A percentile compares a stretch with the other conserved stretches of the same genome.
These are phyloP conservation scores for Penicillium diatomitis DNA, from an alignment of 495 filamentous ascomycete species.

Conservation along the genomic window DNA sequence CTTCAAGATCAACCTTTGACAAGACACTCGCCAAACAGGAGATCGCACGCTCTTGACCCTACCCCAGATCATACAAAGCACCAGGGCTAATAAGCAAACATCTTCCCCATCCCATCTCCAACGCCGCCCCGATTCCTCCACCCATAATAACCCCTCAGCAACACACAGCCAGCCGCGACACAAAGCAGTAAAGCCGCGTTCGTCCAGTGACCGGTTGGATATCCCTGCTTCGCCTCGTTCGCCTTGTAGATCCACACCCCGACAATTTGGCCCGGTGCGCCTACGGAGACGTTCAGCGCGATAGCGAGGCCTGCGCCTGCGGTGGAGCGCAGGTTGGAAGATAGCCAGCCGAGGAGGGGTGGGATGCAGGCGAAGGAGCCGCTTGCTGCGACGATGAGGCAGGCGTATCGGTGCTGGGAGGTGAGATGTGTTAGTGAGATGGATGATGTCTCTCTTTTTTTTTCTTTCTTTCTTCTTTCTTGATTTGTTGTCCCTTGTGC, in stretches of 20 bases:
- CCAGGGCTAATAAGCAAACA: conserved; percentile 24
- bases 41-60: neutral
- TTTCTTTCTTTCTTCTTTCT: no score
- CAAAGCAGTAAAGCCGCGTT: conserved; percentile 41
- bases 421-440: no score
- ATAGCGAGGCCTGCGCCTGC: conserved; percentile 57
- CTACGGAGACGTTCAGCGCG: conserved; percentile 57
- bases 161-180: conserved; percentile 26
- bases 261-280: conserved; percentile 58
- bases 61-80: neutral
- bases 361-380: conserved; percentile 52
- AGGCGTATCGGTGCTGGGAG: conserved; percentile 49
- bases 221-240: conserved; percentile 48
- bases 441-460: no score
- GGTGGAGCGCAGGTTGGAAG: conserved; percentile 56
- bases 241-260: conserved; percentile 67
- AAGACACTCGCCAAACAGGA: neutral
- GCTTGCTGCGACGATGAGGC: conserved; percentile 56
- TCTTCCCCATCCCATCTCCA: conserved; percentile 14
- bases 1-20: no score
- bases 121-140: conserved; percentile 21
- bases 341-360: conserved; percentile 60
- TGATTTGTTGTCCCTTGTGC: no score
- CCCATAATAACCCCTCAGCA: conserved; percentile 29
- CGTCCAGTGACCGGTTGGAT: conserved; percentile 57